Evolutionary conservation across 768 basidiomycete genomes (phyloP).

Genomic region (Lentinula guzmanii): DNA sequence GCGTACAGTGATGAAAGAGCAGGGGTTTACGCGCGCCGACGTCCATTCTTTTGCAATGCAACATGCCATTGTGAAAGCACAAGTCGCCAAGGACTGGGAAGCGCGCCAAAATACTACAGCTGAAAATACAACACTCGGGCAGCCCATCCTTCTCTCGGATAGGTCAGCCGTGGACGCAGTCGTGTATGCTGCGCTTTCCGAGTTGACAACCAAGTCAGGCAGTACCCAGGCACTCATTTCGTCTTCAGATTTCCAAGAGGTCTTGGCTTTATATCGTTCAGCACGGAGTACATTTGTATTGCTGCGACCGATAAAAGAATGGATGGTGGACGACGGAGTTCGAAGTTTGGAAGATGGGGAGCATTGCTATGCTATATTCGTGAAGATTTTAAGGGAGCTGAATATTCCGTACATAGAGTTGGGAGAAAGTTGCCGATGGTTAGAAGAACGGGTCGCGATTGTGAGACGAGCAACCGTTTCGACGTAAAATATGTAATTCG

Average conservation of each 20-base stretch:
- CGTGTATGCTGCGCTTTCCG: slow-evolving; percentile 40
- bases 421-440: slow-evolving; percentile 35
- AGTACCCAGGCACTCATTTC: slow-evolving; percentile 26
- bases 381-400: slow-evolving; percentile 31
- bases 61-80: slow-evolving; percentile 51
- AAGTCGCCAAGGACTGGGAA: slow-evolving; percentile 38
- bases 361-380: slow-evolving; percentile 31
- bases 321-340: slow-evolving; percentile 61
- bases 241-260: slow-evolving; percentile 32
- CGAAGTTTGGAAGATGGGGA: slow-evolving; percentile 47
- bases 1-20: slow-evolving; percentile 44
- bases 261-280: slow-evolving; percentile 35
- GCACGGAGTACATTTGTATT: slow-evolving; percentile 41
- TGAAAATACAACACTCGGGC: too few species aligned
- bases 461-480: neutral
- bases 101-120: slow-evolving; percentile 11
- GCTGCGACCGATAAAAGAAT: slow-evolving; percentile 48
- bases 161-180: slow-evolving; percentile 61
- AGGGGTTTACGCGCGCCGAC: slow-evolving; percentile 48
- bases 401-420: slow-evolving; percentile 39
- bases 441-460: slow-evolving; percentile 29
- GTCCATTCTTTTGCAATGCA: slow-evolving; percentile 55
- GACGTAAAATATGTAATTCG: too few species aligned
- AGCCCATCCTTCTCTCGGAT: slow-evolving; percentile 44
- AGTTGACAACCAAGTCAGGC: slow-evolving; percentile 24